Base-by-base conservation (phyloP, 179 eudicot genomes). In the Silene noctiflora region DNA sequence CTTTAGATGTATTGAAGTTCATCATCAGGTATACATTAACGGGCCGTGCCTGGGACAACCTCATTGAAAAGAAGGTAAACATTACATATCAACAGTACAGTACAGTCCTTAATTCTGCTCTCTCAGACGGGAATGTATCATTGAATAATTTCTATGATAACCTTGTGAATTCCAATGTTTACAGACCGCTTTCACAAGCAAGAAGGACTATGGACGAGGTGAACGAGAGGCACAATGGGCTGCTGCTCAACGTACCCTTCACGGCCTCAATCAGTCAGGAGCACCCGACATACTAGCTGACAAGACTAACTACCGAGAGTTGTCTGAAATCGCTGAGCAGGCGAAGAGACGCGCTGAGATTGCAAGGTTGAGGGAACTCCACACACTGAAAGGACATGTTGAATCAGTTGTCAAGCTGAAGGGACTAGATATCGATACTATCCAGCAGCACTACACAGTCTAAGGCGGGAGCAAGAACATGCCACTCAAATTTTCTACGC, bases 181-280 rank as follows among this genome's bases (percentile, higher is more conserved):
- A 44, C 76, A 93, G 96, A 87, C 91, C 73, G 98, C 98, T 46
- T 91, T 91, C 81, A 89, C 98, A 63, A 84, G 83, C 48, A 91
- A 84, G 83, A 91, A 91, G 84, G 94, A 93, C 67, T 93, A 89
- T 53, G 96, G 98, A 25, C 84, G 78, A 48, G 96, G 92, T 11
- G 96, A 93, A 69, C 87, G 98, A 83, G 98, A 93, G 79, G 98
- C 98, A 6, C 96, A 91, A 73, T 93, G 96, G 98, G 96, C 94
- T 21, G 42, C 81, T 74, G 93, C 90, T 19, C 98, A 93, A 93
- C 87, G 96, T 63, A 89, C 98, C 2, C 85, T 87, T 25, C 96
- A 89, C 24, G 96, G 96, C 16, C 94, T 93, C 29, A 87, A 87
- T 17, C 82, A 91, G 19, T 86, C 90, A 44, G 84, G 81, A 3